A percentile compares a stretch with the other conserved stretches of the same genome.
phyloP scores from a whole-genome alignment of 352 stramenopile genomes.

The Plasmopara viticola region DNA sequence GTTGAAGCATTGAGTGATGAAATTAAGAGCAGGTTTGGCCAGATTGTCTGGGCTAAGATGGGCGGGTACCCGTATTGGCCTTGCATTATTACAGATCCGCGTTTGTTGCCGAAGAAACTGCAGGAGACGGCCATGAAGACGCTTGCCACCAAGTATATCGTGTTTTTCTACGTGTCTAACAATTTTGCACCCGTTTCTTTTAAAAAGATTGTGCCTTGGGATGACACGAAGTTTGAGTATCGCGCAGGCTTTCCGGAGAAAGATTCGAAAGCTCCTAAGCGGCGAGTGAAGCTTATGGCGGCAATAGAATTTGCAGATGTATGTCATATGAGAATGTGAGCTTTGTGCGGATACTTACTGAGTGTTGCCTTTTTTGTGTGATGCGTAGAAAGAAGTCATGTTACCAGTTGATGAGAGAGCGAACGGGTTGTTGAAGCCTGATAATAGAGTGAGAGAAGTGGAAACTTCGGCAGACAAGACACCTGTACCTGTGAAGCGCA shows the following conservation, averaged over 20 bases:
- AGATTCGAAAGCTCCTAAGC: constrained; percentile 69
- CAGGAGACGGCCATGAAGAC: constrained; percentile 43
- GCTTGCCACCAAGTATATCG: constrained; percentile 62
- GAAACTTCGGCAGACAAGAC: constrained; percentile 12
- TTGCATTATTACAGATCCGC: constrained; percentile 61
- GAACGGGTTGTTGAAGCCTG: constrained; percentile 44
- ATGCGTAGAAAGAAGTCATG: constrained; percentile 48
- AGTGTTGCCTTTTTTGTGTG: constrained; percentile 4
- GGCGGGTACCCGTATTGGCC: constrained; percentile 77
- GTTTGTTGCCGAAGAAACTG: constrained; percentile 35
- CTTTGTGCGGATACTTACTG: neutral
- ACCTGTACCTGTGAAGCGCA: constrained; percentile 33
- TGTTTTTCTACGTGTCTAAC: constrained; percentile 76
- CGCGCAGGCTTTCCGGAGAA: constrained; percentile 53
- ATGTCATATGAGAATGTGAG: neutral
- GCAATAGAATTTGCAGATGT: constrained; percentile 70
- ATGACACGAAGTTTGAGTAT: constrained; percentile 69
- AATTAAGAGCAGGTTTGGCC: constrained; percentile 60
- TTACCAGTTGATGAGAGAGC: constrained; percentile 49
- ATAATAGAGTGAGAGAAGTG: constrained; percentile 9
- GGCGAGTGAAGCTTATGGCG: constrained; percentile 51
- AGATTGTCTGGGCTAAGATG: constrained; percentile 83
- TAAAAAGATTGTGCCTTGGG: constrained; percentile 65
- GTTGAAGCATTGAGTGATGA: constrained; percentile 49
- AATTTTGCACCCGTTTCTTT: constrained; percentile 56